These are phyloP conservation scores for Boletus edulis DNA, from an alignment of 768 basidiomycete genomes.

Conservation along the genomic window DNA sequence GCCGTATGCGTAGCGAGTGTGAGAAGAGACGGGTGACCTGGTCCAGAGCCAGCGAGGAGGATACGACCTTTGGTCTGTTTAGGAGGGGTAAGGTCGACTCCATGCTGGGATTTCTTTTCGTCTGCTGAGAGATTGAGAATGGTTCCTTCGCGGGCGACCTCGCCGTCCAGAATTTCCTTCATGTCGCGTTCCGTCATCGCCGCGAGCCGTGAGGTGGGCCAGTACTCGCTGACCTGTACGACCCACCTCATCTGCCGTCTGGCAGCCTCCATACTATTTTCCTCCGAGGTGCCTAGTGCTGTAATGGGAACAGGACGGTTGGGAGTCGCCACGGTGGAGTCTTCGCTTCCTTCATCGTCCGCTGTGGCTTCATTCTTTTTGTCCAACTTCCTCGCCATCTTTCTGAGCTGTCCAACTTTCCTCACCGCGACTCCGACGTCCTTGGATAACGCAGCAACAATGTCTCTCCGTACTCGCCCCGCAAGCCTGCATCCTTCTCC, in stretches of 20 bases:
- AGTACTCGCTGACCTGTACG: conserved; percentile 95
- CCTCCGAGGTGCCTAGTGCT: conserved; percentile 8
- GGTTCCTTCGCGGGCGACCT: conserved; percentile 12
- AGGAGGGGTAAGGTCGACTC: conserved; percentile 16
- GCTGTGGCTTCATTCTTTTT: conserved; percentile 9
- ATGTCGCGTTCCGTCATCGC: conserved; percentile 67
- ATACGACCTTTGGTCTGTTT: conserved; percentile 58
- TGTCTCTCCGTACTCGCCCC: conserved; percentile 75
- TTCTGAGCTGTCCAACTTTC: conserved; percentile 69
- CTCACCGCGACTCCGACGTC: conserved; percentile 73
- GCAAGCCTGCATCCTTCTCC: conserved; percentile 88
- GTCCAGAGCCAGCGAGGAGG: conserved; percentile 89
- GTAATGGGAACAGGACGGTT: conserved; percentile 63
- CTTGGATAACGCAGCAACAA: conserved; percentile 69
- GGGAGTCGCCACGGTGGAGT: conserved; percentile 54
- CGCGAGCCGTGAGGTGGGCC: conserved; percentile 79
- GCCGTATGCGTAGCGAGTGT: conserved; percentile 83
- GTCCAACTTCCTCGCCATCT: conserved; percentile 41
- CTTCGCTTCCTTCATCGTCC: conserved; percentile 50
- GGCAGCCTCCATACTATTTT: conserved; percentile 44
- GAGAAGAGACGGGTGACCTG: conserved; percentile 90
- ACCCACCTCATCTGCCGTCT: conserved; percentile 87
- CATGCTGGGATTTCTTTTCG: conserved; percentile 35
- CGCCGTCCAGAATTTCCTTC: conserved; percentile 53
- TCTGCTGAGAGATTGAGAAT: conserved; percentile 25